phyloP scores from a whole-genome alignment of 179 eudicot genomes.

The Carnegiea gigantea region DNA sequence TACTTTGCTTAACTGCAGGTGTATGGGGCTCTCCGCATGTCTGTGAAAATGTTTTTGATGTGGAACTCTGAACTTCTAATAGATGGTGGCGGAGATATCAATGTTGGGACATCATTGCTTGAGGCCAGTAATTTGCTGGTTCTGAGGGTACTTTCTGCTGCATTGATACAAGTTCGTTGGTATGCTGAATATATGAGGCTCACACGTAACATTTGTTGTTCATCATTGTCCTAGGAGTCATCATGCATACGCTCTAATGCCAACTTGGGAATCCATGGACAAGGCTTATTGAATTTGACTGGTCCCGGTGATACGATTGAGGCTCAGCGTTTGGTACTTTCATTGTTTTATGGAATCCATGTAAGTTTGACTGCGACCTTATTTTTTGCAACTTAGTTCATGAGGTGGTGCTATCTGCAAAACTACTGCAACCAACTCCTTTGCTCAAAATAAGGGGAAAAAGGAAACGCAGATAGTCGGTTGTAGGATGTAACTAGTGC shows the following conservation, averaged over 20 bases:
- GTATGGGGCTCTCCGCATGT: constrained; percentile 96
- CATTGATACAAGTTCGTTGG: not conserved
- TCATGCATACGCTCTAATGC: constrained; percentile 88
- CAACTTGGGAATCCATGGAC: constrained; percentile 95
- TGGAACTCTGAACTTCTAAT: constrained; percentile 81
- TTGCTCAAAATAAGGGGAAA: not conserved
- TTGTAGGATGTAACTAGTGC: not conserved
- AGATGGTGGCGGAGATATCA: constrained; percentile 73
- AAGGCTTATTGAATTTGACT: constrained; percentile 84
- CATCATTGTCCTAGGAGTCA: constrained; percentile 63
- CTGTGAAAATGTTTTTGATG: constrained; percentile 94
- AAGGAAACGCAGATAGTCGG: not conserved
- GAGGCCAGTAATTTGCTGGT: constrained; percentile 96
- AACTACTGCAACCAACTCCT: not conserved
- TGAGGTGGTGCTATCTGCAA: not conserved
- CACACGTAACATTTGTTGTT: not conserved
- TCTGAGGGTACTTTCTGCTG: constrained; percentile 58
- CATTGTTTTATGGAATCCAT: constrained; percentile 81
- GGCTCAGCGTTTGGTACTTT: constrained; percentile 93
- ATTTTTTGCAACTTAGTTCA: not conserved
- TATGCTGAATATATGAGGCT: not conserved
- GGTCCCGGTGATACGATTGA: constrained; percentile 96
- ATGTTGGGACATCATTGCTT: constrained; percentile 80
- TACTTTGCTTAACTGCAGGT: constrained; percentile 47
- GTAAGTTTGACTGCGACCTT: constrained; percentile 42